Percentiles rank a stretch among this genome's conserved stretches.
Evolutionary conservation across 805 yeast genomes (phyloP).

Genomic region (Yarrowia alimentaria): DNA sequence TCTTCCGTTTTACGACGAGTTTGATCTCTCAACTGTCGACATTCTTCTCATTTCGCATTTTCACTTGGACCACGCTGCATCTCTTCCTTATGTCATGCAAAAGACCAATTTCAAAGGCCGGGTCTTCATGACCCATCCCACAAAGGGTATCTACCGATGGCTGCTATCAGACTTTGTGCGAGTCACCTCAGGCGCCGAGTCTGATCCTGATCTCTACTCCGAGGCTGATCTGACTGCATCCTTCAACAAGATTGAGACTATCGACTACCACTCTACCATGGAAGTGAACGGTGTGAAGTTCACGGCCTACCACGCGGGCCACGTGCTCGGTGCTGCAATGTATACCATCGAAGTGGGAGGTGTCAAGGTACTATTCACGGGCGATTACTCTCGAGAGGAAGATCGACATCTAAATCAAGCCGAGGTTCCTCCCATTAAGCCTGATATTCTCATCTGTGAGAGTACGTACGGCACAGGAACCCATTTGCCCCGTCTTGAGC

Average conservation of each 20-base stretch:
- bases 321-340: slow-evolving; percentile 98
- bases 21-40: slow-evolving; percentile 84
- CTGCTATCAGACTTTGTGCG: slow-evolving; percentile 88
- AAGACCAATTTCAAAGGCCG: slow-evolving; percentile 92
- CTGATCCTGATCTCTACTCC: slow-evolving; percentile 57
- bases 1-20: slow-evolving; percentile 93
- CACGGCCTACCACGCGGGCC: slow-evolving; percentile 99
- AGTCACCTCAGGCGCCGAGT: slow-evolving; percentile 57
- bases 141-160: slow-evolving; percentile 97
- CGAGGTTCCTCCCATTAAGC: slow-evolving; percentile 84
- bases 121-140: slow-evolving; percentile 98
- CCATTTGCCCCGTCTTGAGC: slow-evolving; percentile 83
- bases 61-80: slow-evolving; percentile 97
- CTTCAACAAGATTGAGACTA: slow-evolving; percentile 86
- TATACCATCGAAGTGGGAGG: slow-evolving; percentile 94
- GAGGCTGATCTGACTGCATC: slow-evolving; percentile 88
- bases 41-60: slow-evolving; percentile 86
- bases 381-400: slow-evolving; percentile 94
- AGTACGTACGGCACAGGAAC: slow-evolving; percentile 98
- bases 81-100: slow-evolving; percentile 96
- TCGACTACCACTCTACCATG: slow-evolving; percentile 92
- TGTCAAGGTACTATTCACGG: slow-evolving; percentile 82
- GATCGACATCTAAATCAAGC: slow-evolving; percentile 95
- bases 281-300: slow-evolving; percentile 93
- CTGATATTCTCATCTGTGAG: slow-evolving; percentile 89